Conservation (phyloP, 1,139 yeast genomes). For the Lodderomyces theae region DNA sequence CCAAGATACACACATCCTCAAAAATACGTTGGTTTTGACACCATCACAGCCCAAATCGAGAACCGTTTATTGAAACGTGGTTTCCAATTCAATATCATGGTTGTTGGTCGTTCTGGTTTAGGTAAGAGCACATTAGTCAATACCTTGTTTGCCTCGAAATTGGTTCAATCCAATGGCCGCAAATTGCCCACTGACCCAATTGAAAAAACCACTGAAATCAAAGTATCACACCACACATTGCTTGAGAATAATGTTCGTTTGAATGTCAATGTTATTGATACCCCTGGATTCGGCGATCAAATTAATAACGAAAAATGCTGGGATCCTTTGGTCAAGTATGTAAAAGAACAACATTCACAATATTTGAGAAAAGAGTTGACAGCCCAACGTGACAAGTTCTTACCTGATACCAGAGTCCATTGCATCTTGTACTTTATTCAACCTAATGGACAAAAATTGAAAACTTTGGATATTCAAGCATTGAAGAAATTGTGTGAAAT, state of each 20-base stretch:
- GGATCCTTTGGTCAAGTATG: constrained; percentile 95
- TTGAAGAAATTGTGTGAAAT: constrained; percentile 84
- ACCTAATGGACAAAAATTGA: constrained; percentile 81
- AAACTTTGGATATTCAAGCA: constrained; percentile 78
- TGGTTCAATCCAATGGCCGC: constrained; percentile 74
- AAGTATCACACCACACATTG: constrained; percentile 64
- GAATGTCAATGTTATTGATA: constrained; percentile 84
- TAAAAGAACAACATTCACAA: constrained; percentile 93
- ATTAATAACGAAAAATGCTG: constrained; percentile 93
- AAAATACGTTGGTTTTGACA: constrained; percentile 89
- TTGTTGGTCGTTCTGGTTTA: constrained; percentile 91
- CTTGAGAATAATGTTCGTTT: constrained; percentile 85
- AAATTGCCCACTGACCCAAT: constrained; percentile 64
- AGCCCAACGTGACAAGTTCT: constrained; percentile 84
- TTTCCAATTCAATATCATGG: constrained; percentile 90
- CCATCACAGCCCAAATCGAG: constrained; percentile 94
- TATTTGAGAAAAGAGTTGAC: constrained; percentile 93
- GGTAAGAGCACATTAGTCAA: constrained; percentile 92
- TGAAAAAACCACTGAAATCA: constrained; percentile 85
- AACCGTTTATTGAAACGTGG: constrained; percentile 89
- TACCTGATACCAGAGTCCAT: constrained; percentile 91
- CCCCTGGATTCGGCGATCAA: constrained; percentile 98
- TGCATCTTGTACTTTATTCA: constrained; percentile 88
- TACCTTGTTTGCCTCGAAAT: constrained; percentile 81
- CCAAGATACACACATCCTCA: constrained; percentile 28